A percentile compares a stretch with the other conserved stretches of the same genome.
Conservation (phyloP, 2,329 filamentous ascomycete genomes). For the Fonsecaea multimorphosa region DNA sequence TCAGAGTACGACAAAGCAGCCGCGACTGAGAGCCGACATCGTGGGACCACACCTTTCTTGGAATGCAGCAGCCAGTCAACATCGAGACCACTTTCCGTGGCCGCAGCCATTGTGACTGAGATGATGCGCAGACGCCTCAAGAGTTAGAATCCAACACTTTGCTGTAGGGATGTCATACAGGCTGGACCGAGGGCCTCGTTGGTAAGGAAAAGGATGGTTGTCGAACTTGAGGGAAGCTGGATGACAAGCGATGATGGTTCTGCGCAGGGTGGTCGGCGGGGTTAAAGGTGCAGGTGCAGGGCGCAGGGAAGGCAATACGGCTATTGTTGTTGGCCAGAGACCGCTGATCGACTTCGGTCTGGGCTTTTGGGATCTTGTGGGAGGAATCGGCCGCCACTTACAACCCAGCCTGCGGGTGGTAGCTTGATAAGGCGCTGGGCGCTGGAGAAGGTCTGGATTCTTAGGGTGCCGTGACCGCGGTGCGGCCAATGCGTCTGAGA, state of each 20-base stretch:
- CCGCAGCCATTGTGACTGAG: slow-evolving; percentile 59
- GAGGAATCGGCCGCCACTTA: slow-evolving; percentile 9
- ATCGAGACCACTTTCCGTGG: slow-evolving; percentile 68
- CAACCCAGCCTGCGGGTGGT: slow-evolving; percentile 1
- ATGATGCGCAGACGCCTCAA: not conserved
- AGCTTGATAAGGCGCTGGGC: not conserved
- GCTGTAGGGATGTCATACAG: slow-evolving; percentile 10
- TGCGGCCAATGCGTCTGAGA: not conserved
- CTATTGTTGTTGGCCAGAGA: slow-evolving; percentile 15
- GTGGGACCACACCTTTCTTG: slow-evolving; percentile 70
- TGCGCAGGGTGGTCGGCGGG: slow-evolving; percentile 24
- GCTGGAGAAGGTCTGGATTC: not conserved
- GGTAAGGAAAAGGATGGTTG: not conserved
- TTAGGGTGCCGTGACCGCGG: not conserved
- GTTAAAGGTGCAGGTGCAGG: not conserved
- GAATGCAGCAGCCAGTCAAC: slow-evolving; percentile 90
- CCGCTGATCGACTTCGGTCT: slow-evolving; percentile 16
- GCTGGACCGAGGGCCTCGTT: slow-evolving; percentile 10
- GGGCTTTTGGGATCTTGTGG: slow-evolving; percentile 8
- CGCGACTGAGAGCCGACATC: slow-evolving; percentile 1
- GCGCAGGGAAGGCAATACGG: not conserved
- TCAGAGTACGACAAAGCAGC: not conserved
- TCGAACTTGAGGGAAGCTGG: slow-evolving; percentile 9
- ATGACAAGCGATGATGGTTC: slow-evolving; percentile 6
- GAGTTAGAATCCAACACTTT: not conserved